phyloP scores from a whole-genome alignment of 1,284 basidiomycete genomes.

The Grifola frondosa region DNA sequence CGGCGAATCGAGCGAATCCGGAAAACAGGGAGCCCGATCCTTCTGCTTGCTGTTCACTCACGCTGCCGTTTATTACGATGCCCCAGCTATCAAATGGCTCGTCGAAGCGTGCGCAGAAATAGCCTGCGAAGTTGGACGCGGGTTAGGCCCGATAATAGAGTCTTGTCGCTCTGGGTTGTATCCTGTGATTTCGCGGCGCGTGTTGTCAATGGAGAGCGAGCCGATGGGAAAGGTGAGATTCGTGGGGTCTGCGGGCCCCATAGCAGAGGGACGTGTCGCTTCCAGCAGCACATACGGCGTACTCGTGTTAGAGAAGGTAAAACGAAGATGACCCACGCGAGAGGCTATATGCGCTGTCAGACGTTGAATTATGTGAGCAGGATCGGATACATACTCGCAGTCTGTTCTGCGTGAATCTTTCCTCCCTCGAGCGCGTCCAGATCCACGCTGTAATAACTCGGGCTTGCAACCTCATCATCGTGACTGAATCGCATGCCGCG shows the following conservation, averaged over 20 bases:
- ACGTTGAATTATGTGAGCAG: not conserved
- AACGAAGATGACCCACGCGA: constrained; percentile 71
- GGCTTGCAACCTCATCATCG: constrained; percentile 56
- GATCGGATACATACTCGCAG: constrained; percentile 54
- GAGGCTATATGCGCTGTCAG: constrained; percentile 49
- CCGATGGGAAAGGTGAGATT: constrained; percentile 65
- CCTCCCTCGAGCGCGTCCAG: constrained; percentile 50
- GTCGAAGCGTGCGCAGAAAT: constrained; percentile 75
- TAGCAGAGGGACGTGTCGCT: constrained; percentile 58
- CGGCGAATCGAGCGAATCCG: constrained; percentile 56
- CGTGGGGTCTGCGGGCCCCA: constrained; percentile 52
- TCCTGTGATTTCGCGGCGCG: constrained; percentile 58
- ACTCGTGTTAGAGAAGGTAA: constrained; percentile 52
- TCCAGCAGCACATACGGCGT: constrained; percentile 67
- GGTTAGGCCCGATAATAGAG: constrained; percentile 59
- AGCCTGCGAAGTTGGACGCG: constrained; percentile 55
- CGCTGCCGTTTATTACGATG: constrained; percentile 45
- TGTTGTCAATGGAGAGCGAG: constrained; percentile 45
- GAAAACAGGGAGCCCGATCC: constrained; percentile 44
- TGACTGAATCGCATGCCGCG: constrained; percentile 58
- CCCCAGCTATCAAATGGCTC: constrained; percentile 45
- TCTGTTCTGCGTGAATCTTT: constrained; percentile 58
- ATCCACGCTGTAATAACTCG: constrained; percentile 64
- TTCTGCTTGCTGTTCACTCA: constrained; percentile 27
- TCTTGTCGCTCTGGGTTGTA: constrained; percentile 73